Evolutionary conservation across 257 asterid genomes (phyloP), one percentile per base, ranked within the genome.

Genomic region (Solanum megistacrolobum): DNA sequence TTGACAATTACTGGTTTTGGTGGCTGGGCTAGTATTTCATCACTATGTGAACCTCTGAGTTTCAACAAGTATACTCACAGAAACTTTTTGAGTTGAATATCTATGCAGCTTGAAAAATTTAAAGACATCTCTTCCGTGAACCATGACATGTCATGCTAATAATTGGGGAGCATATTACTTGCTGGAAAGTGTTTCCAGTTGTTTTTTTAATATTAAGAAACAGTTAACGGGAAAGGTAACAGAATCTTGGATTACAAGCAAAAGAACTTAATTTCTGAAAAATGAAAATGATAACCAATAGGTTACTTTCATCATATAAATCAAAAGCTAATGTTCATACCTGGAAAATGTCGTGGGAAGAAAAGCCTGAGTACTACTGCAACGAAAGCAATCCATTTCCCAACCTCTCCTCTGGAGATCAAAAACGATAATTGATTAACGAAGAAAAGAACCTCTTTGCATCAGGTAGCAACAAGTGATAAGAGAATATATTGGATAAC

Each of bases 331-430:
- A 34, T 29, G 58, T 73, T 21, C 72, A 27, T 83, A 94, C 99
- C 99, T 87, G 99, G 99, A 90, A 96, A 94, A 92, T 95, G 98
- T 20, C 98, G 93, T 3, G 98, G 99, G 91, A 95, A 97, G 95
- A 97, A 97, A 66, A 96, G 99, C 93, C 98, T 94, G 21, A 96
- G 89, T 3, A 96, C 97, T 6, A 97, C 99, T 16, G 99, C 98
- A 31, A 95, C 66, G 85, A 97, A 89, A 32, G 98, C 98, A 73
- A 95, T 91, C 99, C 99, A 97, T 71, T 89, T 93, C 16, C 99
- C 99, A 8, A 94, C 98, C 75, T 97, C 98, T 41, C 98, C 99
- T 94, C 99, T 96, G 60, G 87, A 76, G 38, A 60, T 39, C 68
- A 60, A 86, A 79, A 66, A n/a, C 32, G 21, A 78, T 9, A 31